Percentiles rank a stretch among this genome's conserved stretches.
Evolutionary conservation across 2,329 filamentous ascomycete species (phyloP).

Genomic region (Cryphonectria radicalis): DNA sequence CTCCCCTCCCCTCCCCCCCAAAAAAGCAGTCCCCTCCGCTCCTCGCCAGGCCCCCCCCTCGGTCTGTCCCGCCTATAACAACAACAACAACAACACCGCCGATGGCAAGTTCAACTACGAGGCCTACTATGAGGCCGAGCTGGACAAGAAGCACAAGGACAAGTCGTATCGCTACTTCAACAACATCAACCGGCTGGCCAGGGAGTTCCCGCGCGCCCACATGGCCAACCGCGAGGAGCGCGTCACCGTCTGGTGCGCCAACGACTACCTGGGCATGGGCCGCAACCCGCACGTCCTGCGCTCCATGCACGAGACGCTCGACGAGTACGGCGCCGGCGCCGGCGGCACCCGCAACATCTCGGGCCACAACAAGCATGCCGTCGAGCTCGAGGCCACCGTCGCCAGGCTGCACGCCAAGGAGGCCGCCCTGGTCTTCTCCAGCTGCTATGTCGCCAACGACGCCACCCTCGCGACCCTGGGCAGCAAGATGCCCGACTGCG

Average conservation of each 20-base stretch:
- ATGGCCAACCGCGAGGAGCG: slow-evolving; percentile 81
- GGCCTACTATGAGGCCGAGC: slow-evolving; percentile 81
- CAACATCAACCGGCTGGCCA: slow-evolving; percentile 98
- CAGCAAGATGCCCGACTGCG: slow-evolving; percentile 93
- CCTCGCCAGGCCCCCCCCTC: slow-evolving; percentile 37
- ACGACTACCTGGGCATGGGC: slow-evolving; percentile 98
- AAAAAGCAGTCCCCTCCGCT: slow-evolving; percentile 42
- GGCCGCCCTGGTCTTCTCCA: slow-evolving; percentile 90
- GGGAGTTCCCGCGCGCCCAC: slow-evolving; percentile 94
- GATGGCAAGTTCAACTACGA: slow-evolving; percentile 84
- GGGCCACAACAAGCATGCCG: slow-evolving; percentile 93
- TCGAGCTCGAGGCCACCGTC: slow-evolving; percentile 78
- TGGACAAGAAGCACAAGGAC: slow-evolving; percentile 99
- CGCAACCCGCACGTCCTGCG: slow-evolving; percentile 84
- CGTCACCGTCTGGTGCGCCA: slow-evolving; percentile 98
- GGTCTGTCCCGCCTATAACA: slow-evolving; percentile 34
- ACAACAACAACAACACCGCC: slow-evolving; percentile 16
- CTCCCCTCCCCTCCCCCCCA: slow-evolving; percentile 27
- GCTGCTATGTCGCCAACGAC: slow-evolving; percentile 98
- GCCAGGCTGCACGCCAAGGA: slow-evolving; percentile 93
- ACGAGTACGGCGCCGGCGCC: slow-evolving; percentile 92
- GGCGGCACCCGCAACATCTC: slow-evolving; percentile 98
- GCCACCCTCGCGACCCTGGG: slow-evolving; percentile 95
- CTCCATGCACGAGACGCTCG: slow-evolving; percentile 92
- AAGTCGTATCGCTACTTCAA: slow-evolving; percentile 99